Conservation (phyloP, 208 protist genomes). For the Wallacemonas sp. region DNA sequence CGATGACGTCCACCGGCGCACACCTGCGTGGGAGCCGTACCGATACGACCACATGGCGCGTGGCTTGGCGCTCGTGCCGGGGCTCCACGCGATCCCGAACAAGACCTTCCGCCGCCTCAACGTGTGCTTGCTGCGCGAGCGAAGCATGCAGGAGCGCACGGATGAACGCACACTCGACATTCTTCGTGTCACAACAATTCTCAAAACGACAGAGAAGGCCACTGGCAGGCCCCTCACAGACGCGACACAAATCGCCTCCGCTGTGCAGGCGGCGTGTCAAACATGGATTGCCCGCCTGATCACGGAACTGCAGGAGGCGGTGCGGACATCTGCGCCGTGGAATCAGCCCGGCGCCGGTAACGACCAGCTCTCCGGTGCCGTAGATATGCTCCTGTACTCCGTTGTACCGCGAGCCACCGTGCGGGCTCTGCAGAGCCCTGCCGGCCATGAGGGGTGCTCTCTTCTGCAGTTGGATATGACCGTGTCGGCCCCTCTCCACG, state of each 20-base stretch:
- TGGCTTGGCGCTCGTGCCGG: slow-evolving; percentile 39
- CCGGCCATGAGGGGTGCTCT: slow-evolving; percentile 10
- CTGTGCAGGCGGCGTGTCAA: slow-evolving; percentile 23
- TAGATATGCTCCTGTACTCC: slow-evolving; percentile 52
- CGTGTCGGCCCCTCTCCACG: slow-evolving; percentile 31
- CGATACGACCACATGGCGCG: slow-evolving; percentile 22
- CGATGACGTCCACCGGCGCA: slow-evolving; percentile 16
- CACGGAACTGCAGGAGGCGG: slow-evolving; percentile 17
- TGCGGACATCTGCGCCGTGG: slow-evolving; percentile 36
- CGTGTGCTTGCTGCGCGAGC: slow-evolving; percentile 27
- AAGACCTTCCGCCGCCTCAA: slow-evolving; percentile 37
- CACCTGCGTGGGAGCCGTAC: slow-evolving; percentile 29
- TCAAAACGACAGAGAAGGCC: slow-evolving; percentile 19
- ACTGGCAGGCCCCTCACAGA: slow-evolving; percentile 20
- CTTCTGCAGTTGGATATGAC: slow-evolving; percentile 26
- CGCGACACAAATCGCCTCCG: slow-evolving; percentile 13
- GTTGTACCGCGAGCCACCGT: slow-evolving; percentile 31
- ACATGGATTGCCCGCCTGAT: slow-evolving; percentile 20
- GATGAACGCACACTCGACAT: slow-evolving; percentile 40
- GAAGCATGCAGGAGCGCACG: slow-evolving; percentile 25
- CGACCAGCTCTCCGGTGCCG: slow-evolving; percentile 32
- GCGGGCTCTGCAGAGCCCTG: slow-evolving; percentile 10
- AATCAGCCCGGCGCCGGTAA: slow-evolving; percentile 26
- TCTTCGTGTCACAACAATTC: slow-evolving; percentile 27
- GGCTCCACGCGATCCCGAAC: slow-evolving; percentile 28